phyloP scores from a whole-genome alignment of 1,139 yeast genomes.

The Sugiyamaella grinbergsii region DNA sequence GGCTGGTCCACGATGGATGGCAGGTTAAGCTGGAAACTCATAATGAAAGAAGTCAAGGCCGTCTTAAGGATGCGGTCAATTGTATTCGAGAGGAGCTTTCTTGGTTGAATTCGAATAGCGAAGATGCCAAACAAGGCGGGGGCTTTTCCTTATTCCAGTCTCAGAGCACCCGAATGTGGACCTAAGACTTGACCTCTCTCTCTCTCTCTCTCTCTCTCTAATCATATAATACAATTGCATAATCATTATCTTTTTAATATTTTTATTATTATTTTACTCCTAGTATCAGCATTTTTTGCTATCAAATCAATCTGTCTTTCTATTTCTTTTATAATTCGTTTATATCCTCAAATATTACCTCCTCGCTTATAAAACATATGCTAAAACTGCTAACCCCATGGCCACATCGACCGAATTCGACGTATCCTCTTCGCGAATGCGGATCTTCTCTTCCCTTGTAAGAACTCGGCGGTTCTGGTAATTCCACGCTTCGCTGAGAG shows the following conservation, averaged over 20 bases:
- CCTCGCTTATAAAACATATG: background rate
- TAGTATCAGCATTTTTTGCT: too few relatives aligned
- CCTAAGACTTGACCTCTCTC: background rate
- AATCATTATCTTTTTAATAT: background rate
- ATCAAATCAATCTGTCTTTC: background rate
- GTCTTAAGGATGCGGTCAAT: conserved; percentile 32
- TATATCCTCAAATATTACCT: background rate
- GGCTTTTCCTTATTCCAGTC: conserved; percentile 9
- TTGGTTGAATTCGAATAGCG: conserved; percentile 28
- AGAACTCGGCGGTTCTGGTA: conserved; percentile 21
- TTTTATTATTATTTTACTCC: background rate
- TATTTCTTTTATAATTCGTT: background rate
- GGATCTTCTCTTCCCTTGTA: conserved; percentile 27
- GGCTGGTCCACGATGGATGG: conserved; percentile 56
- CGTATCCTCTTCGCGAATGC: conserved; percentile 31
- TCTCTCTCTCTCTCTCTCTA: background rate
- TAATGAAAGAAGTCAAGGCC: conserved; percentile 56
- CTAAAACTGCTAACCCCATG: conserved; percentile 28
- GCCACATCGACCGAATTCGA: conserved; percentile 30
- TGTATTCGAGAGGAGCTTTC: conserved; percentile 33
- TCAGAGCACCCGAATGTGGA: conserved; percentile 13
- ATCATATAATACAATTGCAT: background rate
- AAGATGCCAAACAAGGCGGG: conserved; percentile 7
- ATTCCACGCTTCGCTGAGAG: conserved; percentile 26
- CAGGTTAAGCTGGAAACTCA: conserved; percentile 58